These are phyloP conservation scores for Lactarius trivialis DNA, from an alignment of 768 basidiomycete species.

Conservation along the genomic window DNA sequence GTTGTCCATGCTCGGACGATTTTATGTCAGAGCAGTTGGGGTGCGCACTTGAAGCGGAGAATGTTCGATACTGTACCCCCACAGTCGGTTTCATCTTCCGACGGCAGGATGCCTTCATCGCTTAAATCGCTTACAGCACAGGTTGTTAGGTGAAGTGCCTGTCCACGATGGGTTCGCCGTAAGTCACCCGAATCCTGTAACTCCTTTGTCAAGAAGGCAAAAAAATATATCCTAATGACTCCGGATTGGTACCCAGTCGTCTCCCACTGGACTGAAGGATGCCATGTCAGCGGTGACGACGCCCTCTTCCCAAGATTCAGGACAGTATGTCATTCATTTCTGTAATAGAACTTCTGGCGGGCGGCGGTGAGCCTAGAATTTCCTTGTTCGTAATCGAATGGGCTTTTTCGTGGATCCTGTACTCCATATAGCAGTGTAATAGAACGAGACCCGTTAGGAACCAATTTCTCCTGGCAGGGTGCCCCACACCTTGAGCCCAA, in stretches of 20 bases:
- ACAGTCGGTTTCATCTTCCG: conserved; percentile 1
- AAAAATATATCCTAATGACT: background rate
- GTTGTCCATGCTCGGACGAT: background rate
- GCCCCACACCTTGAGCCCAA: background rate
- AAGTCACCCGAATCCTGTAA: background rate
- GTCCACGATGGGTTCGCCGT: background rate
- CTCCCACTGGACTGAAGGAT: background rate
- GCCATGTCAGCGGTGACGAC: background rate
- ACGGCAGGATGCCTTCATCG: background rate
- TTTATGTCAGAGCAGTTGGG: background rate
- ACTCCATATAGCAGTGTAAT: background rate
- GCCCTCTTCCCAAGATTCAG: background rate
- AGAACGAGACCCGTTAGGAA: background rate
- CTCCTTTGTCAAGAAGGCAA: background rate
- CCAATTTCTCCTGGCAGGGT: background rate
- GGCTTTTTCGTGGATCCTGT: background rate
- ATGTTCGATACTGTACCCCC: too few relatives aligned
- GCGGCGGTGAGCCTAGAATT: background rate
- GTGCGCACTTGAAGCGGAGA: background rate
- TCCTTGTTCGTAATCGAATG: background rate
- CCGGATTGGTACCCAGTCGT: background rate
- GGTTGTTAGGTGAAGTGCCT: background rate
- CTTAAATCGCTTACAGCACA: background rate
- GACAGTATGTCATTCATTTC: background rate
- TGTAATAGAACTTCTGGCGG: background rate